Evolutionary conservation across 208 protist genomes (phyloP), one percentile per base, ranked within the genome.

Genomic region (Leishmania braziliensis): DNA sequence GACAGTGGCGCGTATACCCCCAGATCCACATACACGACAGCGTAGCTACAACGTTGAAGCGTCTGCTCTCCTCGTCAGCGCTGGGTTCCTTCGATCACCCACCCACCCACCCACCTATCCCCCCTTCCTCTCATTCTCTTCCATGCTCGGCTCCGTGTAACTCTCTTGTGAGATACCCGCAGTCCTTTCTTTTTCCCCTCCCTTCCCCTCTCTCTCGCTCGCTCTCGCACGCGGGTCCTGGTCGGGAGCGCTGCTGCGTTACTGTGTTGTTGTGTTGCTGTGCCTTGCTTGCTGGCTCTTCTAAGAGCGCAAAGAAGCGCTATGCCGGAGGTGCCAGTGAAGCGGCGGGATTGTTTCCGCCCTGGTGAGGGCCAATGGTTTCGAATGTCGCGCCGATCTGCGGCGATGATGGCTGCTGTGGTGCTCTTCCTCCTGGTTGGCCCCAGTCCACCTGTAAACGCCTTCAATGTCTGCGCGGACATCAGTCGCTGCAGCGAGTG

Each of bases 401-500:
- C 6, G 46, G 36, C 10, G 51, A 76, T 33, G 9, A 5, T 39
- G 29, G 18, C 71, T 18, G 10, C 8, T 5, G n/a, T 58, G 6
- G 51, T n/a, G 71, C 14, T 76, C 10, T 16, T 76, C 8, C 18
- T 81, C 5, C 23, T 56, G 10, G 39, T 5, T 1, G 26, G 18
- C 63, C 1, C 36, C 12, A 29, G 29, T 26, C 23, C 60, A 43
- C 18, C 20, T 10, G 77, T 43, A 12, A 10, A 33, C 72, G 71
- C 77, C 20, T 70, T 80, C 48, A 88, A 91, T 72, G 74, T 83
- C 3, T 93, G 90, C 76, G 79, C 66, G 56, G 73, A 71, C 36
- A 85, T 89, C 72, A 72, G 33, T 20, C 77, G 85, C 23, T 93
- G 90, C 75, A 81, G 79, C 71, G 88, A 93, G 78, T 93, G 90